Evolutionary conservation across 805 yeast species (phyloP), one percentile per base, ranked within the genome.

Genomic region (Metschnikowia corniflorae): DNA sequence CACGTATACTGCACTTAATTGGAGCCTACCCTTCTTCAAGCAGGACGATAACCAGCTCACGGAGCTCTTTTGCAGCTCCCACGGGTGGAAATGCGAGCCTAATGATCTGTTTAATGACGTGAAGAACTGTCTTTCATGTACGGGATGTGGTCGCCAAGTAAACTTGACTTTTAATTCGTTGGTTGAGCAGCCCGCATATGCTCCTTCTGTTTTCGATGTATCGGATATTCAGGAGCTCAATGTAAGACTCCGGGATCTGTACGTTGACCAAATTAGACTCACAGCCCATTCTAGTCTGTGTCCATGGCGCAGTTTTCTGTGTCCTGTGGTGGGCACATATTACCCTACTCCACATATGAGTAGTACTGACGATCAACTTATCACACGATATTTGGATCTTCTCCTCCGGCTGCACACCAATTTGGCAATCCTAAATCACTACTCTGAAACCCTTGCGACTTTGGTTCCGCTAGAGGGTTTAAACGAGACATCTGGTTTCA

Each of bases 81-180:
- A 69, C 35, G 83, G 83, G 2, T 78, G 82, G 82, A 55, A 51
- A 33, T 71, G 76, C 42, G 67, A 65, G 12, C 53, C 63, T 6
- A 49, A 59, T 16, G 44, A 60, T 1, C 31, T 41, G 6, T 42
- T 42, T 29, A 47, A 49, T 21, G 42, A 51, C 28, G 38, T 51
- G 6, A 56, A 53, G 37, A 67, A 66, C 43, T 60, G 55, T 29
- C 47, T 68, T 15, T 29, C 56, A 10, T 68, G 73, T 39, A 49
- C 62, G 0, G 47, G 53, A 10, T 68, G 73, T 31, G 50, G 51
- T 22, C 53, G 45, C 18, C 61, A 53, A 26, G 37, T 63, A 5
- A 44, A 57, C 2, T 46, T 67, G 12, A 51, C 50, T 31, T 67
- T 64, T 43, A 55, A 55, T 35, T 21, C 41, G 2, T 13, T 42